A percentile compares a stretch with the other conserved stretches of the same genome.
phyloP scores from a whole-genome alignment of 2,329 filamentous ascomycete genomes.

The Neofusicoccum cordaticola region DNA sequence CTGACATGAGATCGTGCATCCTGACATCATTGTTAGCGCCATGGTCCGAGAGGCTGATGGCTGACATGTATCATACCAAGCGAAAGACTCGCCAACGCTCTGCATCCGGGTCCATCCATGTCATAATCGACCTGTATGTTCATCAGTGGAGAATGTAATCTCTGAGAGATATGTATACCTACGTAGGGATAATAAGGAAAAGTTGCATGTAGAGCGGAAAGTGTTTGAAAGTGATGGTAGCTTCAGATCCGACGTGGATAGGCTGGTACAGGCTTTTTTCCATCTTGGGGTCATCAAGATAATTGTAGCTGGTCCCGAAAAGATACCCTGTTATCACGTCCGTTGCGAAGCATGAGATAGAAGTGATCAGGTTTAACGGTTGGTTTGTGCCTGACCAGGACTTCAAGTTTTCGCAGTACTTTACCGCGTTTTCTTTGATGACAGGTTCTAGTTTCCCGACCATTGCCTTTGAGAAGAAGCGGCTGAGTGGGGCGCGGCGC shows the following conservation, averaged over 20 bases:
- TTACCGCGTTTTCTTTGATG: constrained; percentile 13
- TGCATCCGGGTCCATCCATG: not conserved
- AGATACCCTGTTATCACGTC: constrained; percentile 25
- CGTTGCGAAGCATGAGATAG: constrained; percentile 20
- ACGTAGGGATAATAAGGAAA: not conserved
- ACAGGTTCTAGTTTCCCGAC: constrained; percentile 16
- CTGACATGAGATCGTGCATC: not conserved
- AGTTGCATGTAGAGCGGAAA: constrained; percentile 21
- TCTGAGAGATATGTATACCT: not conserved
- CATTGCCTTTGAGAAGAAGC: constrained; percentile 19
- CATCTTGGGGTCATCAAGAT: constrained; percentile 19
- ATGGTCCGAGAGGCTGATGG: too few species aligned
- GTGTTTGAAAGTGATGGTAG: constrained; percentile 18
- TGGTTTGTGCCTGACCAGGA: constrained; percentile 15
- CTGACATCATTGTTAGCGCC: not conserved
- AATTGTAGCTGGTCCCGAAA: constrained; percentile 21
- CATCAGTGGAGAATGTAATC: not conserved
- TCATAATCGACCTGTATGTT: not conserved
- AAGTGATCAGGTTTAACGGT: constrained; percentile 17
- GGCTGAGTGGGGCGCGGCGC: constrained; percentile 17
- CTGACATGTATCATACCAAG: not conserved
- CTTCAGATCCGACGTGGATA: constrained; percentile 20
- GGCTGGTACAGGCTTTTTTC: constrained; percentile 5
- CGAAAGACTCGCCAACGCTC: not conserved
- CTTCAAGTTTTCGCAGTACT: constrained; percentile 18